Evolutionary conservation across 2,329 filamentous ascomycete genomes (phyloP), one percentile per base, ranked within the genome.

Genomic region (Dothideomycetidae sp.): DNA sequence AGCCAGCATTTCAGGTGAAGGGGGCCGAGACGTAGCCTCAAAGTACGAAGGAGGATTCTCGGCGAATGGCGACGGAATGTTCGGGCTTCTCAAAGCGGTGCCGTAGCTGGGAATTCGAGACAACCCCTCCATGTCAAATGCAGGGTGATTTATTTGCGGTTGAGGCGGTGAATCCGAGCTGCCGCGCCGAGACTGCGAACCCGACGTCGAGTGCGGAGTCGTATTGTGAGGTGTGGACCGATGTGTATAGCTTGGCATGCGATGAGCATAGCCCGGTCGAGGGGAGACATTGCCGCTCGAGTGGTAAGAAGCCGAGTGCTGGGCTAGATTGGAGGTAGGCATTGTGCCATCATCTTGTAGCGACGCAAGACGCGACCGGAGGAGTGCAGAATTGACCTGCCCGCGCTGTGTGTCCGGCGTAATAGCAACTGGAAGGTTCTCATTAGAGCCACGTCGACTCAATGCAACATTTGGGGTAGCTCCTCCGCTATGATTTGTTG

Each of bases 381-480:
- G 66, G 37, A 67, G 67, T n/a, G 59, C 60, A 58, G 77, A 58
- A 58, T 78, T 58, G 57, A 60, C 59, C 30, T 62, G 63, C 19
- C 55, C 58, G 53, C 59, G 42, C 48, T 54, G 29, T 48, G 32
- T 49, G 39, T 57, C 49, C n/a, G 82, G 47, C 72, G 68, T 41
- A 62, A 48, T 11, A 13, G 67, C 56, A 54, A 29, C 67, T 58
- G 43, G 53, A 15, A 96, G 64, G 52, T 94, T 88, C 50, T 96
- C 90, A 7, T 70, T 64, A 0, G 88, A 96, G 4, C 80, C 78
- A 32, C 78, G 72, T 39, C 84, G 75, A 37, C 70, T 74, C 29
- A 70, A 67, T 2, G 81, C 70, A 49, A 75, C 76, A 48, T 84
- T 78, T 13, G 90, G 90, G 23, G 84, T 94, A 53, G 73, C 84